Evolutionary conservation across 2,329 filamentous ascomycete genomes (phyloP).

Genomic region (Elsinoe arachidis): DNA sequence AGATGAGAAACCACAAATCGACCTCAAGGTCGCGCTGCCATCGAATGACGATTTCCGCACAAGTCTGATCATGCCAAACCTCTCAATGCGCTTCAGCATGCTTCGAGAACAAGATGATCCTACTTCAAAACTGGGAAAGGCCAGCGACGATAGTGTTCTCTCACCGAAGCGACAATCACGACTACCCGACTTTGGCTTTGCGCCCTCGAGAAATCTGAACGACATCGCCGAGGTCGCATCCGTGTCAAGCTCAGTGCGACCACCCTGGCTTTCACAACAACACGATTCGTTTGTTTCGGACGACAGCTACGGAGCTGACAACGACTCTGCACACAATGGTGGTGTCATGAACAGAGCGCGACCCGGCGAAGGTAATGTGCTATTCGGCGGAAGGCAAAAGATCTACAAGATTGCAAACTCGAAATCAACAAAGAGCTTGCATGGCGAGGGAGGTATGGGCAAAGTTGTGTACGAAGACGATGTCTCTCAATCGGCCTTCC

Average conservation of each 20-base stretch:
- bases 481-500: slow-evolving; percentile 72
- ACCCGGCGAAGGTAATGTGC: slow-evolving; percentile 77
- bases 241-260: slow-evolving; percentile 53
- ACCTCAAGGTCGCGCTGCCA: slow-evolving; percentile 67
- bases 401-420: slow-evolving; percentile 72
- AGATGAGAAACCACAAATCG: slow-evolving; percentile 56
- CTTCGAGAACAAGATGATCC: slow-evolving; percentile 90
- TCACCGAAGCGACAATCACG: slow-evolving; percentile 73
- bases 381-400: slow-evolving; percentile 94
- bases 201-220: slow-evolving; percentile 45
- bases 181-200: slow-evolving; percentile 61
- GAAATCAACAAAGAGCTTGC: slow-evolving; percentile 33
- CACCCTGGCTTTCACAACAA: slow-evolving; percentile 47
- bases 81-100: slow-evolving; percentile 96
- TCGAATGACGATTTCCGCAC: slow-evolving; percentile 86
- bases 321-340: slow-evolving; percentile 49
- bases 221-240: slow-evolving; percentile 92
- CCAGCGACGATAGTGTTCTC: slow-evolving; percentile 88
- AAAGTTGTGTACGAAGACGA: slow-evolving; percentile 80
- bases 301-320: slow-evolving; percentile 54
- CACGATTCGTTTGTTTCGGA: slow-evolving; percentile 58
- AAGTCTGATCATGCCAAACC: slow-evolving; percentile 87
- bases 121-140: slow-evolving; percentile 79
- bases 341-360: slow-evolving; percentile 80
- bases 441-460: slow-evolving; percentile 47